Evolutionary conservation across 1,284 basidiomycete genomes (phyloP), one percentile per base, ranked within the genome.

Genomic region (Mycena sp.): DNA sequence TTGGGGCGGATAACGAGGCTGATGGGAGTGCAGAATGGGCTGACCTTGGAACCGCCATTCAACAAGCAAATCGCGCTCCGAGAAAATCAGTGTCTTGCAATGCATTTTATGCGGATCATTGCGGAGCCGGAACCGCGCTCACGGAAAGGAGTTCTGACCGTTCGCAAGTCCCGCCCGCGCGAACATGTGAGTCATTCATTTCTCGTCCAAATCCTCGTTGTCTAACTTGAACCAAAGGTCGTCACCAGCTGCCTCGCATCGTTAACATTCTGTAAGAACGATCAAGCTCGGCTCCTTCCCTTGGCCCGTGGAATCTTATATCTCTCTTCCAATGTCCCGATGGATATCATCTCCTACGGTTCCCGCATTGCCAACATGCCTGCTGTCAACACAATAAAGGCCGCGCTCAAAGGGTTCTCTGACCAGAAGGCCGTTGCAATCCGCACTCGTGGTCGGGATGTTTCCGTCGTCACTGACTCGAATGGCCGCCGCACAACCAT

Each of bases 351-450:
- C 45, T 19, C 59, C 1, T 69, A 70, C 45, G 32, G 54, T 6
- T 68, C 63, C 23, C 70, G 69, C 11, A 63, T 73, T 23, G 75
- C 67, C 1, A 51, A 48, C 7, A 71, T 70, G 61, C 70, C 73
- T 2, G 58, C 71, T 2, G 73, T 74, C 25, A 62, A 49, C 19
- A 69, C 72, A 0, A 64, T 72, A n/a, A 54, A 65, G 21, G 10
- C 60, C 29, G 45, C 67, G 9, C 50, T 69, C 50, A 52, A 57
- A 37, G 41, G 40, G 1, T 62, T 73, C 3, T 66, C 69, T 6
- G 23, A 67, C 17, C 58, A 71, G 25, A 59, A 51, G 19, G 50
- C 50, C 2, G 14, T 52, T 12, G 19, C 40, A 26, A 52, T 52
- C n/a, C 37, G 50, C 21, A 16, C 11, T 4, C 12, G 50, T 11